Evolutionary conservation across 2,329 filamentous ascomycete species (phyloP).

Genomic region (Sporothrix curviconia): DNA sequence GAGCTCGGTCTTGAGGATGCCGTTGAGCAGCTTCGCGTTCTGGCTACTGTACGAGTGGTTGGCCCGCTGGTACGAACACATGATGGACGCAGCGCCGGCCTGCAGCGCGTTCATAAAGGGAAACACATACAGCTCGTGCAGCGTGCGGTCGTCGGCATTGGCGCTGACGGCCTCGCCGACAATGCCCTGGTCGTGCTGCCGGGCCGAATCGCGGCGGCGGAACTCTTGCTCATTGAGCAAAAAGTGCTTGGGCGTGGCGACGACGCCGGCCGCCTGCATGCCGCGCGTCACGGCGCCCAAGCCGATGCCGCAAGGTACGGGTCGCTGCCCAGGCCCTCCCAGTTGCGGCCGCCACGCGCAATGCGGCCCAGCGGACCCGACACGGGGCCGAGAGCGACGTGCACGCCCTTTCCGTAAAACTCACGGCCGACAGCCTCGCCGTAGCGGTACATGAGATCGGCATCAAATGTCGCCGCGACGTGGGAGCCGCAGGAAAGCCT

Average conservation of each 20-base stretch:
- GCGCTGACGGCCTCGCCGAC: conserved; percentile 48
- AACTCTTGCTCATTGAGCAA: conserved; percentile 56
- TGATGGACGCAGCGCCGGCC: conserved; percentile 51
- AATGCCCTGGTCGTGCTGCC: conserved; percentile 39
- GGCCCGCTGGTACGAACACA: conserved; percentile 66
- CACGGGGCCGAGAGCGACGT: conserved; percentile 57
- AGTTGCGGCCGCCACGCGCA: conserved; percentile 55
- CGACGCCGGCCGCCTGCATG: conserved; percentile 49
- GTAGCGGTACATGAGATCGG: conserved; percentile 56
- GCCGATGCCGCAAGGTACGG: conserved; percentile 28
- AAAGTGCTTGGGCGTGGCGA: conserved; percentile 66
- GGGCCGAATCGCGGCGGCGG: conserved; percentile 33
- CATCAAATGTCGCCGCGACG: conserved; percentile 65
- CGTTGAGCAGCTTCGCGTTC: conserved; percentile 63
- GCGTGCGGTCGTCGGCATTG: conserved; percentile 58
- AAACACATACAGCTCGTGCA: conserved; percentile 61
- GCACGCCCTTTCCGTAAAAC: conserved; percentile 61
- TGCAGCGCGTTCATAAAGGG: conserved; percentile 57
- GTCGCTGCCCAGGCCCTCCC: conserved; percentile 43
- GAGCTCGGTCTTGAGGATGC: conserved; percentile 56
- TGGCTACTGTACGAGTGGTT: conserved; percentile 71
- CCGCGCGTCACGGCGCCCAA: conserved; percentile 25
- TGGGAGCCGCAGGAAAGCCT: conserved; percentile 62
- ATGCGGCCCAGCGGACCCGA: conserved; percentile 56
- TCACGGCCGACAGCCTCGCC: conserved; percentile 63